A percentile compares a stretch with the other conserved stretches of the same genome.
phyloP scores from a whole-genome alignment of 345 rosid species.

The Erucastrum elatum region DNA sequence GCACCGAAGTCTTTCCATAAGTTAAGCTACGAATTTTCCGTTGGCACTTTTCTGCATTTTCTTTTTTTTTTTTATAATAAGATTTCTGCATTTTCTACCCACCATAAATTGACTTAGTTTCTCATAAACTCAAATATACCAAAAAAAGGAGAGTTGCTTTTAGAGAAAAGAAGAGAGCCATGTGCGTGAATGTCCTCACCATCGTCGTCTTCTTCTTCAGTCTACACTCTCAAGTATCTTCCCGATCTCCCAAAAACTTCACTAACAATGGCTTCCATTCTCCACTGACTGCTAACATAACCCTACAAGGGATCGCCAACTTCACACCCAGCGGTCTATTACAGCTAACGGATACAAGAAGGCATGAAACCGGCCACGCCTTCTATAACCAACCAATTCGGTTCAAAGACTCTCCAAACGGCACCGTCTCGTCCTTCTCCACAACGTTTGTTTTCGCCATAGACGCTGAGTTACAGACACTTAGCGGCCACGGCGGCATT shows the following conservation, averaged over 20 bases:
- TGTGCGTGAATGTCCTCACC: slow-evolving; percentile 6
- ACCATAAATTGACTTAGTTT: not conserved
- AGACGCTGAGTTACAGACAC: not conserved
- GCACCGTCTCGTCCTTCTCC: slow-evolving; percentile 30
- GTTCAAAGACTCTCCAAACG: slow-evolving; percentile 52
- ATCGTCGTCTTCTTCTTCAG: not conserved
- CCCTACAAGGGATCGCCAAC: slow-evolving; percentile 48
- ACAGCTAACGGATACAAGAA: slow-evolving; percentile 32
- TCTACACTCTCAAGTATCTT: not conserved
- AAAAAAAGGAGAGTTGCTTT: too few species aligned
- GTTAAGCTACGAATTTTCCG: too few species aligned
- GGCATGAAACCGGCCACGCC: slow-evolving; percentile 34
- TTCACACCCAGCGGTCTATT: slow-evolving; percentile 18
- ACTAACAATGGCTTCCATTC: slow-evolving; percentile 21
- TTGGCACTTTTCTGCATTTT: too few species aligned
- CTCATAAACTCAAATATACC: not conserved
- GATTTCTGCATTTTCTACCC: not conserved
- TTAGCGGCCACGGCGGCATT: slow-evolving; percentile 47
- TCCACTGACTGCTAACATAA: slow-evolving; percentile 29
- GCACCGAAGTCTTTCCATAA: too few species aligned
- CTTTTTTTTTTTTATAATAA: too few species aligned
- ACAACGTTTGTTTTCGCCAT: slow-evolving; percentile 44
- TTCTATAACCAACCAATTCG: slow-evolving; percentile 54
- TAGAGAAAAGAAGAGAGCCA: not conserved
- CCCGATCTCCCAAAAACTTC: slow-evolving; percentile 7